Conservation (phyloP, 495 filamentous ascomycete genomes). For the Penicillium malachiteum region DNA sequence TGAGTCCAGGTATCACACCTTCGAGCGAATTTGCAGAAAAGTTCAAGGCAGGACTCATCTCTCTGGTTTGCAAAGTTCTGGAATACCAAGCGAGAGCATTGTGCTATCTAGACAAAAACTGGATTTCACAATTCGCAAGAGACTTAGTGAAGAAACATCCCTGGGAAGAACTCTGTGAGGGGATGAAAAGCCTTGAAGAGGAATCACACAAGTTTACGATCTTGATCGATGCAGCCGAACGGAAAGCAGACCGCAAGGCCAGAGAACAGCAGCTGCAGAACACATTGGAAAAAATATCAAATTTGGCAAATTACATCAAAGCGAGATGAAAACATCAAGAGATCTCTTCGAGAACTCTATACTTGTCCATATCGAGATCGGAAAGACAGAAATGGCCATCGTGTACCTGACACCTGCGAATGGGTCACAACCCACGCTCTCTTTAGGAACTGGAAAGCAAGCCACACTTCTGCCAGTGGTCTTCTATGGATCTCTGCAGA, state of each 20-base stretch:
- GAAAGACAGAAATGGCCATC: constrained; percentile 39
- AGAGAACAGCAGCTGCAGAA: background rate
- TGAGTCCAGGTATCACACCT: background rate
- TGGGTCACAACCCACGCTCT: background rate
- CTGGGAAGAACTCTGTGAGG: background rate
- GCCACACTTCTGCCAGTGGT: background rate
- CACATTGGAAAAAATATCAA: background rate
- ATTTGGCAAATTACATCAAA: background rate
- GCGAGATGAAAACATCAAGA: background rate
- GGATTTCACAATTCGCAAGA: background rate
- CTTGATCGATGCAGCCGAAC: background rate
- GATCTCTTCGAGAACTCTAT: constrained; percentile 3
- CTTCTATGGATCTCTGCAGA: constrained; percentile 53
- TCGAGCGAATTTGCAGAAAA: background rate
- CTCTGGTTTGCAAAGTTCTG: background rate
- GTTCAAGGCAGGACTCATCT: background rate
- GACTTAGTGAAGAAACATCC: background rate
- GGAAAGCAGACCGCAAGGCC: background rate
- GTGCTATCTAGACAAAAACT: background rate
- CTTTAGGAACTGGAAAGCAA: background rate
- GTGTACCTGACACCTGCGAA: constrained; percentile 31
- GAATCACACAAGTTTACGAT: background rate
- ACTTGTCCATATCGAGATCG: constrained; percentile 31
- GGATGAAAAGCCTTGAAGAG: background rate
- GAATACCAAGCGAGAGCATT: constrained; percentile 2